Base-by-base conservation (phyloP, 2,329 filamentous ascomycete genomes). In the Septoria linicola region DNA sequence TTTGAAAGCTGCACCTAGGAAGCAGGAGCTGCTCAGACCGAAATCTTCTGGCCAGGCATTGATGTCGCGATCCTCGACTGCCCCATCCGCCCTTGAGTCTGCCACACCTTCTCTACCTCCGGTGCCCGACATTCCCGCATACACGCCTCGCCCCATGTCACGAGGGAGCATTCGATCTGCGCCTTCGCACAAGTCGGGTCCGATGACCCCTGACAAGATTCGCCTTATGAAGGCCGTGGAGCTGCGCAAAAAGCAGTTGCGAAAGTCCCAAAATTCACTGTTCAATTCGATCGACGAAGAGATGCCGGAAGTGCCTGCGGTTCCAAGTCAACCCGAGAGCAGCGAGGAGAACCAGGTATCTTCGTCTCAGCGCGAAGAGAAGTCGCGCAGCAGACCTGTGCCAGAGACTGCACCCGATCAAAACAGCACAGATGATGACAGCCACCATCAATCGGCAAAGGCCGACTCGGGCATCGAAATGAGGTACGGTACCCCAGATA, bases 211-310 rank as follows among this genome's bases (percentile, higher is more conserved):
- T 0, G 93, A 99, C 69, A 97, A 95, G 73, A 83, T 88, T 54
- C 81, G 93, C 48, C 76, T 99, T 57, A 91, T 96, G 88, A 96
- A 95, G 73, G 93, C 93, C 6, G 80, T 96, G 73, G 88, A 96
- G 70, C 72, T 96, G 60, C 81, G 92, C 45, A 93, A 95, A 70
- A 89, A 87, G 71, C 90, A 89, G 69, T 83, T 85, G 65, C 58
- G 65, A 53, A 63, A 66, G 57, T 60, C 62, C 35, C 56, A 54
- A 21, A 25, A 48, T 13, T 37, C 46, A 3, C 49, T 36, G 14
- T 43, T 39, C 34, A 47, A 8, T 10, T 17, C 47, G 1, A 34
- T 53, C 20, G 46, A 55, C 16, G 59, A 60, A 13, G 55, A 59
- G 19, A 32, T 46, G 3, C 54, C 61, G 8, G 55, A 56, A 8